phyloP scores from a whole-genome alignment of 176 grass and related monocot species.

The Eragrostis curvula region DNA sequence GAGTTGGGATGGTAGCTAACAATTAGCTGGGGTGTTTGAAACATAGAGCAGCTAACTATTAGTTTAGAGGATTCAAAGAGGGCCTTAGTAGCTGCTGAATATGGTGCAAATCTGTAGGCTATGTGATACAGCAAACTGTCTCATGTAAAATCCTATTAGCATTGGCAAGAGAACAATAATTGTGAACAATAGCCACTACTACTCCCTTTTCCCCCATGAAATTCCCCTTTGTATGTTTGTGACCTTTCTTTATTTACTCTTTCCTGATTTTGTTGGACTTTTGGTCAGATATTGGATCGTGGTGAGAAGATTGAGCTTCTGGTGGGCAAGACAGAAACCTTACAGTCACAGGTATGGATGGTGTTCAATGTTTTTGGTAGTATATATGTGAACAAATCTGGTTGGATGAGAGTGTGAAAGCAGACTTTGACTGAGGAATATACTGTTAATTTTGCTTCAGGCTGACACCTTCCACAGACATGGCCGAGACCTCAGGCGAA shows the following conservation, averaged over 20 bases:
- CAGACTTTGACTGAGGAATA: neutral
- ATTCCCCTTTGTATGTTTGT: neutral
- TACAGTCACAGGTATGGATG: slow-evolving; percentile 83
- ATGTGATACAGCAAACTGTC: neutral
- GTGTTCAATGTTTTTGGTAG: neutral
- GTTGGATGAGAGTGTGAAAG: neutral
- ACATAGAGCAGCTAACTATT: too few species aligned
- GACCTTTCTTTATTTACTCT: neutral
- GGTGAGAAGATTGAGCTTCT: slow-evolving; percentile 96
- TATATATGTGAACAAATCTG: neutral
- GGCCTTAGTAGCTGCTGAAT: neutral
- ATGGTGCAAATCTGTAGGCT: neutral
- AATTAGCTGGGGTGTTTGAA: too few species aligned
- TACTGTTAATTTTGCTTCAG: slow-evolving; percentile 50
- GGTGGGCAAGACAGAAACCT: slow-evolving; percentile 86
- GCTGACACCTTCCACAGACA: slow-evolving; percentile 97
- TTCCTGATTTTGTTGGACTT: slow-evolving; percentile 2
- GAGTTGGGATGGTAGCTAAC: too few species aligned
- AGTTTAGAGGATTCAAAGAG: too few species aligned
- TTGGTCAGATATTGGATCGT: slow-evolving; percentile 81
- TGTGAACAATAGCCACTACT: neutral
- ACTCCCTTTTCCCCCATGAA: neutral
- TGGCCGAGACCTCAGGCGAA: slow-evolving; percentile 88
- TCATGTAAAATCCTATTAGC: neutral
- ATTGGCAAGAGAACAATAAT: neutral